These are phyloP conservation scores for Castanospermum australe DNA, from an alignment of 306 rosid species.

Conservation along the genomic window DNA sequence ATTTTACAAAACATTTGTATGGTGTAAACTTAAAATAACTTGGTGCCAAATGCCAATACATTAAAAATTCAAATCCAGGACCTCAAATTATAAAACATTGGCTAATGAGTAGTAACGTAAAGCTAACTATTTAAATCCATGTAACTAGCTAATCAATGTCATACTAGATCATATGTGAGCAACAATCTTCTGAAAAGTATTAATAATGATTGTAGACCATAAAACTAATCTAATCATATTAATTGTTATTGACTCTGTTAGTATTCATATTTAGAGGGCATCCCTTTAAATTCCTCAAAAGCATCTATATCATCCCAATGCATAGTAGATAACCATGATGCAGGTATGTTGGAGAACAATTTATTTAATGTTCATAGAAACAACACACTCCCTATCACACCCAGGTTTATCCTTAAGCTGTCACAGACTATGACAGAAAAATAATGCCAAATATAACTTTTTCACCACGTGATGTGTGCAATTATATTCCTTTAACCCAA, in stretches of 20 bases:
- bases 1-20: too few relatives aligned
- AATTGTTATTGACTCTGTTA: neutral
- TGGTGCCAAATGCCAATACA: neutral
- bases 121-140: neutral
- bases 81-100: neutral
- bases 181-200: neutral
- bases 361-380: conserved; percentile 12
- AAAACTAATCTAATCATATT: too few relatives aligned
- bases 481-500: neutral
- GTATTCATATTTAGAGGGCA: neutral
- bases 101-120: neutral
- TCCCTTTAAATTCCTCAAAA: neutral
- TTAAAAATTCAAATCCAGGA: neutral
- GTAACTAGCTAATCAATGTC: neutral
- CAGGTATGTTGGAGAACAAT: neutral
- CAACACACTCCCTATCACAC: neutral
- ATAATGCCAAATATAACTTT: neutral
- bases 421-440: conserved; percentile 1
- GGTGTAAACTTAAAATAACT: neutral
- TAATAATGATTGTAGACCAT: too few relatives aligned
- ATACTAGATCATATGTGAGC: neutral
- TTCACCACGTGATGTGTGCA: conserved; percentile 3
- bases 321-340: too few relatives aligned
- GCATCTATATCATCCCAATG: neutral
- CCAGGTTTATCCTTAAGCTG: conserved; percentile 12